Evolutionary conservation across 768 basidiomycete species (phyloP), one percentile per base, ranked within the genome.

Genomic region (Mycena vulgaris): DNA sequence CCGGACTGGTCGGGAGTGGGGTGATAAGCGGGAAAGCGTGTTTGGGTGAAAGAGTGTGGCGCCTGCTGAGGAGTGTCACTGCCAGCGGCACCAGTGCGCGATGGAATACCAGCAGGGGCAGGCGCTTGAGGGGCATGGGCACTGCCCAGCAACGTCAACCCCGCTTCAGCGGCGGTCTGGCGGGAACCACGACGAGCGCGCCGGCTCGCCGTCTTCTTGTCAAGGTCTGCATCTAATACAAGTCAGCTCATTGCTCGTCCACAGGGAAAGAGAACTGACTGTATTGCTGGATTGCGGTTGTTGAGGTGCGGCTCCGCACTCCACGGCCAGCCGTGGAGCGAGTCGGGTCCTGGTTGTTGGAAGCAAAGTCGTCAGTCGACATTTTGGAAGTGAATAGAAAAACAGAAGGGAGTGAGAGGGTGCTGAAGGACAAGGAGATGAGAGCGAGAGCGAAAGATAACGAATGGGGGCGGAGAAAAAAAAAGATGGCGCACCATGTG

Each of bases 381-480:
- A 65, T 65, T 28, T 56, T 55, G 28, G 8, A n/a, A 25, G 40
- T 27, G 48, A 19, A 61, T 11, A 2, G 14, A 49, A 25, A 28
- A 28, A 16, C 5, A 23, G 61, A 23, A 47, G 28, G 45, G 45
- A 58, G 27, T 28, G 17, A 23, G 19, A 30, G 45, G 40, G 8
- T 45, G 33, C 33, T 35, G 13, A 35, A 35, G 33, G n/a, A n/a
- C n/a, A n/a, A n/a, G n/a, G n/a, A n/a, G n/a, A n/a, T n/a, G n/a
- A n/a, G n/a, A n/a, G n/a, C n/a, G n/a, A n/a, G n/a, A 6, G 33
- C 33, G 33, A 35, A 45, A 23, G n/a, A 40, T 19, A 21, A 68
- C 53, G 10, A 40, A 40, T 21, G 73, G 63, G 67, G 52, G 21
- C 56, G 30, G 75, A 13, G 57, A 79, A 28, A 71, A 42, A 11